Evolutionary conservation across 768 basidiomycete species (phyloP).

Genomic region (Leccinum aurantiacum): DNA sequence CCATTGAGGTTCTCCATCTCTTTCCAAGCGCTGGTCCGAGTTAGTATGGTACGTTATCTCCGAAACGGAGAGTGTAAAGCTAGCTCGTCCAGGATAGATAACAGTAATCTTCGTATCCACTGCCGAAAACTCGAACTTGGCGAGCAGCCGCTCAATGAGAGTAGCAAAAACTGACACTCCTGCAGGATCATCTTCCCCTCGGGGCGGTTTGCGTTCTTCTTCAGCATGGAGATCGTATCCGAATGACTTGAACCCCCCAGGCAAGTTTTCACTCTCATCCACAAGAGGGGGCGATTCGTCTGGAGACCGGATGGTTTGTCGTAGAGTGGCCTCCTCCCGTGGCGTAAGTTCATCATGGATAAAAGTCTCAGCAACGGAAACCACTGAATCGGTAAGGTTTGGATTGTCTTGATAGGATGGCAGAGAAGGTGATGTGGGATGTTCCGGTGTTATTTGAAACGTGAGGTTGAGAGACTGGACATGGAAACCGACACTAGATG

Average conservation of each 20-base stretch:
- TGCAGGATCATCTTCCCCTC: conserved; percentile 56
- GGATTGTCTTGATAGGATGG: conserved; percentile 21
- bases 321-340: conserved; percentile 68
- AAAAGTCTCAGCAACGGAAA: conserved; percentile 83
- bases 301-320: conserved; percentile 63
- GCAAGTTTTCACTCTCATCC: conserved; percentile 48
- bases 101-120: conserved; percentile 66
- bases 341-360: conserved; percentile 77
- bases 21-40: conserved; percentile 5
- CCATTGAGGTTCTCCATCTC: conserved; percentile 29
- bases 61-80: conserved; percentile 57
- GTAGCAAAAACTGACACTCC: conserved; percentile 81
- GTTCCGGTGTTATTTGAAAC: conserved; percentile 46
- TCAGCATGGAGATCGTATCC: conserved; percentile 34
- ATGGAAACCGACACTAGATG: conserved; percentile 69
- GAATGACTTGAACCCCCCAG: conserved; percentile 69
- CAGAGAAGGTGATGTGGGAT: conserved; percentile 11
- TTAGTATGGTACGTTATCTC: conserved; percentile 58
- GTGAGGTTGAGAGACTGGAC: conserved; percentile 66
- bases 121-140: conserved; percentile 77
- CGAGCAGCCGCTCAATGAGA: conserved; percentile 75
- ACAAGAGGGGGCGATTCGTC: conserved; percentile 27
- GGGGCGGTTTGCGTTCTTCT: conserved; percentile 30
- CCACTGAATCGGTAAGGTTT: conserved; percentile 76
- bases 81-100: conserved; percentile 61